These are phyloP conservation scores for Panaeolus papilionaceus DNA, from an alignment of 768 basidiomycete species.

Conservation along the genomic window DNA sequence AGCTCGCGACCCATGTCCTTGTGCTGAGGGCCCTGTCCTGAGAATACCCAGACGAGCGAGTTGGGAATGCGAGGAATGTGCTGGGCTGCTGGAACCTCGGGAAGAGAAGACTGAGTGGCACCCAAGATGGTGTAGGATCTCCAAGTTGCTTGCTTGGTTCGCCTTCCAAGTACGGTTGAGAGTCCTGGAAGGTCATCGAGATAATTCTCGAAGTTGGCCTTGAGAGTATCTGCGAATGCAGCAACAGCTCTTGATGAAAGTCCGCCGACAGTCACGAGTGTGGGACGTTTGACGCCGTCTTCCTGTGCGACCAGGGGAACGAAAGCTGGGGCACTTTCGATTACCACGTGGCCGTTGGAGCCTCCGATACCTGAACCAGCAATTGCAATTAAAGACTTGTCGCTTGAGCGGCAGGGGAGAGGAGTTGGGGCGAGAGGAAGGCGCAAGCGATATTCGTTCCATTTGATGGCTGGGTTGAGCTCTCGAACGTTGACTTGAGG, in stretches of 20 bases:
- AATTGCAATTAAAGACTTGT: conserved; percentile 43
- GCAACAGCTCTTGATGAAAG: conserved; percentile 37
- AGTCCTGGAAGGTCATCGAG: conserved; percentile 20
- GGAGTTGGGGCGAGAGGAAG: conserved; percentile 38
- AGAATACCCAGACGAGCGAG: conserved; percentile 39
- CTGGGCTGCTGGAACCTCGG: conserved; percentile 34
- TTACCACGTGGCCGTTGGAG: conserved; percentile 46
- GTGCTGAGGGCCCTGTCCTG: conserved; percentile 35
- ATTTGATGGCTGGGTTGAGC: conserved; percentile 45
- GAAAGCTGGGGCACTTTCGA: conserved; percentile 40
- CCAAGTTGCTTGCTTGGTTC: conserved; percentile 40
- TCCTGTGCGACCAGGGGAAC: not conserved
- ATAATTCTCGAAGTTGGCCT: conserved; percentile 16
- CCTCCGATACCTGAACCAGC: conserved; percentile 53
- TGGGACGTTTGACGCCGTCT: conserved; percentile 23
- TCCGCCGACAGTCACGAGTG: conserved; percentile 41
- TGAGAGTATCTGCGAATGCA: conserved; percentile 18
- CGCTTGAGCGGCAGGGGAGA: conserved; percentile 29
- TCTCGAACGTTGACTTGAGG: conserved; percentile 44
- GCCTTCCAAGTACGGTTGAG: conserved; percentile 33
- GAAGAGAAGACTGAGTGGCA: conserved; percentile 34
- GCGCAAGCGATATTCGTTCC: conserved; percentile 43
- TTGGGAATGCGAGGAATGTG: conserved; percentile 32
- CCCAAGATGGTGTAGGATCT: conserved; percentile 39
- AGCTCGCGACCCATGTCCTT: conserved; percentile 31